phyloP scores from a whole-genome alignment of 257 asterid genomes.

The Cynanchum wilfordii region DNA sequence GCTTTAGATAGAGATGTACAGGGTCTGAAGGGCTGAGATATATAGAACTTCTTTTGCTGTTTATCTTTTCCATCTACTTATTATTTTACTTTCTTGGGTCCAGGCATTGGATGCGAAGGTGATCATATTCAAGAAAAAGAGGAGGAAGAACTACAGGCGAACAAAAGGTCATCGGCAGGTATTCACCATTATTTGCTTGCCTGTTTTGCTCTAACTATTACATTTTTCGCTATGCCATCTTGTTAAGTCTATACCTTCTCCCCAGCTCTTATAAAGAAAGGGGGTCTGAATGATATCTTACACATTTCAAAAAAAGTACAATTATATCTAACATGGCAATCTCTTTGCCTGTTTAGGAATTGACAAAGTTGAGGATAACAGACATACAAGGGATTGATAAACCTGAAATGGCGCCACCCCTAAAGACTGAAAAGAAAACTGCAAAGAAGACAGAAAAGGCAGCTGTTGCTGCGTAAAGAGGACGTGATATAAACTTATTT shows the following conservation, averaged over 20 bases:
- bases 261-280: not conserved
- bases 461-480: constrained; percentile 40
- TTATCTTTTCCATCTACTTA: not conserved
- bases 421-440: constrained; percentile 41
- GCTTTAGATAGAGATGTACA: not conserved
- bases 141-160: constrained; percentile 94
- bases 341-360: constrained; percentile 45
- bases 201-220: not conserved
- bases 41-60: not conserved
- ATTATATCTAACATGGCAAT: not conserved
- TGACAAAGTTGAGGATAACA: constrained; percentile 85
- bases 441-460: constrained; percentile 32
- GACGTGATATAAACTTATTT: not conserved
- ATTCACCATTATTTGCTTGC: not conserved
- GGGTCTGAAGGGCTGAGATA: not conserved
- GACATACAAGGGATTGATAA: constrained; percentile 69
- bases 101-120: constrained; percentile 97
- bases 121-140: constrained; percentile 90
- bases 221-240: not conserved
- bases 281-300: not conserved
- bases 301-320: not conserved
- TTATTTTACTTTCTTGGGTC: constrained; percentile 3
- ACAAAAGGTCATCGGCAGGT: constrained; percentile 95
- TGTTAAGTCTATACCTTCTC: constrained; percentile 1
- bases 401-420: constrained; percentile 38